Percentiles rank a stretch among this genome's conserved stretches.
Evolutionary conservation across 768 basidiomycete genomes (phyloP).

Genomic region (Russula sp.): DNA sequence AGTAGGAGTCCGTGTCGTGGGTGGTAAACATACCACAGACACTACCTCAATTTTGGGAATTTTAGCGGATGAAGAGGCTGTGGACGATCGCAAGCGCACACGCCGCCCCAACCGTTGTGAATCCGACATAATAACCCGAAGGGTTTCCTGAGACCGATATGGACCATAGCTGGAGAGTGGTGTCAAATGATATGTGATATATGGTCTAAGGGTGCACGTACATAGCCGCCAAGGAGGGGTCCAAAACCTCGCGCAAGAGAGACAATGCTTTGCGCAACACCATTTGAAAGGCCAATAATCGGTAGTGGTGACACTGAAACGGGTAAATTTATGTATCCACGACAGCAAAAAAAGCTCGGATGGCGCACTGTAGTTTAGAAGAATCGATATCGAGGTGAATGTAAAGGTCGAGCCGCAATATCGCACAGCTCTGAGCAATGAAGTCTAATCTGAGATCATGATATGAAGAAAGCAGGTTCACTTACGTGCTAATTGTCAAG

Average conservation of each 20-base stretch:
- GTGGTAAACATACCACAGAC: not conserved
- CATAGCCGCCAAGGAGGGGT: slow-evolving; percentile 78
- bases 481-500: slow-evolving; percentile 76
- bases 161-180: slow-evolving; percentile 18
- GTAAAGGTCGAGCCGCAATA: slow-evolving; percentile 85
- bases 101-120: slow-evolving; percentile 6
- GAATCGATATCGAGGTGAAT: slow-evolving; percentile 85
- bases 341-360: not conserved
- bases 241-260: slow-evolving; percentile 89
- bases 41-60: not conserved
- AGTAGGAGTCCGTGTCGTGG: not conserved
- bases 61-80: slow-evolving; percentile 11
- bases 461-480: not conserved
- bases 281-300: slow-evolving; percentile 88
- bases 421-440: slow-evolving; percentile 57
- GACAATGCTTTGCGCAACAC: slow-evolving; percentile 92
- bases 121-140: slow-evolving; percentile 15
- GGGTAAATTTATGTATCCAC: slow-evolving; percentile 4
- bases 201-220: slow-evolving; percentile 27
- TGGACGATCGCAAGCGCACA: slow-evolving; percentile 8
- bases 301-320: slow-evolving; percentile 79
- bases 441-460: not conserved
- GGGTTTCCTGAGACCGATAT: slow-evolving; percentile 12
- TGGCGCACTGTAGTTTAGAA: slow-evolving; percentile 72
- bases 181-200: not conserved